These are phyloP conservation scores for Penicillium occitanis DNA, from an alignment of 2,329 filamentous ascomycete genomes.

Conservation along the genomic window DNA sequence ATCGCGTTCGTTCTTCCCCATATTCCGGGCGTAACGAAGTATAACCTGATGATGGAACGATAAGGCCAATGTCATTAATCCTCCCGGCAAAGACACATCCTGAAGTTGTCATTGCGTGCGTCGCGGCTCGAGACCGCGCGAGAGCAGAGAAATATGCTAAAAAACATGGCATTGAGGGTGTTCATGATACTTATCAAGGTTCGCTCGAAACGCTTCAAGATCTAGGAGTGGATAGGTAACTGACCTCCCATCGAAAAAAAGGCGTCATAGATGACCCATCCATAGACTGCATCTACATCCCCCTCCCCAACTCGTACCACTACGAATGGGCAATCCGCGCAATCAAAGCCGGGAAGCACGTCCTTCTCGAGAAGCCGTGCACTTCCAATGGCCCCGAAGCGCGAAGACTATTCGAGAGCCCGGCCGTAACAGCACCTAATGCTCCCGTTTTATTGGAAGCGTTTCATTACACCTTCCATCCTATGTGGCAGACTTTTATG, in stretches of 20 bases:
- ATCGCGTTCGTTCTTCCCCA: constrained; percentile 5
- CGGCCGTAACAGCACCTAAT: constrained; percentile 28
- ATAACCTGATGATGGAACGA: background rate
- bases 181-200: constrained; percentile 51
- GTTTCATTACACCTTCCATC: constrained; percentile 55
- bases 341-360: constrained; percentile 54
- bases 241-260: background rate
- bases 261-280: constrained; percentile 9
- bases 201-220: background rate
- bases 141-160: constrained; percentile 52
- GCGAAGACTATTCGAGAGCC: constrained; percentile 44
- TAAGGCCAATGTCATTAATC: constrained; percentile 32
- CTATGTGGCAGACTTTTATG: constrained; percentile 46
- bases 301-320: constrained; percentile 43
- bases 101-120: constrained; percentile 52
- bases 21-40: background rate
- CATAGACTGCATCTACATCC: constrained; percentile 46
- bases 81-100: constrained; percentile 52
- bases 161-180: constrained; percentile 51
- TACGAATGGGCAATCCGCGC: constrained; percentile 52
- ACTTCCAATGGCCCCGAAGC: constrained; percentile 51
- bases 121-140: constrained; percentile 51
- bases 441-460: constrained; percentile 55
- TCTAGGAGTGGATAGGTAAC: background rate
- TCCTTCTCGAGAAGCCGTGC: constrained; percentile 57